Percentiles rank a stretch among this genome's conserved stretches.
Evolutionary conservation across 225 moss, liverwort and hornwort species (phyloP).

Genomic region (Straminergon stramineum): DNA sequence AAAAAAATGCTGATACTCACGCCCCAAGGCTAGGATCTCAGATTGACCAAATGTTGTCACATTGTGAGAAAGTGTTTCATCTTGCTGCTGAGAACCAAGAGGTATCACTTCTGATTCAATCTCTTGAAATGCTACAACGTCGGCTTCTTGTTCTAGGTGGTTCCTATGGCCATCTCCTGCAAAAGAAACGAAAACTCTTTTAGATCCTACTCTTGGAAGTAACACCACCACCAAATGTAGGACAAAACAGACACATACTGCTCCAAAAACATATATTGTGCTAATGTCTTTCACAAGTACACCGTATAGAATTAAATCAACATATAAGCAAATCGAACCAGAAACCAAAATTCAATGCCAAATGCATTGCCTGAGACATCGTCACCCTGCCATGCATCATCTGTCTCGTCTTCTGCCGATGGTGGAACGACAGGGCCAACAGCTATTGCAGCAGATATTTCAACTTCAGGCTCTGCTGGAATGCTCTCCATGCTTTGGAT

Average conservation of each 20-base stretch:
- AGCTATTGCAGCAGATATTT: not conserved
- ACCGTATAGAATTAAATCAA: not conserved
- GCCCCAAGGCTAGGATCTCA: not conserved
- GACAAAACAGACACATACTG: not conserved
- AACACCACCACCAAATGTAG: not conserved
- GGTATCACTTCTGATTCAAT: conserved; percentile 3
- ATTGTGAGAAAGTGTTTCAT: not conserved
- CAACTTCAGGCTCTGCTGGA: conserved; percentile 1
- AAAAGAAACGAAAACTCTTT: not conserved
- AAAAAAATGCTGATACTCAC: conserved; percentile 13
- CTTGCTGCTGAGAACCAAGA: conserved; percentile 14
- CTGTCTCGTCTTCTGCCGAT: not conserved
- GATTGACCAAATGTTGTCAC: not conserved
- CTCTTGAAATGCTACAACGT: not conserved
- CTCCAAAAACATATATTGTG: not conserved
- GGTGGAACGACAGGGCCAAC: not conserved
- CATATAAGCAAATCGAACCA: not conserved
- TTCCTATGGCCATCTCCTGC: conserved; percentile 6
- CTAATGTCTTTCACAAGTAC: not conserved
- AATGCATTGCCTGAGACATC: conserved; percentile 5
- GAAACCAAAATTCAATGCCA: not conserved
- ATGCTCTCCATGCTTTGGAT: not conserved
- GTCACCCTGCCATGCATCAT: not conserved
- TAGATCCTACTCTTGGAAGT: not conserved
- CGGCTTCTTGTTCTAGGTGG: conserved; percentile 2